Conservation (phyloP, 2,329 filamentous ascomycete genomes). For the Paecilomyces dactylethromorphus region DNA sequence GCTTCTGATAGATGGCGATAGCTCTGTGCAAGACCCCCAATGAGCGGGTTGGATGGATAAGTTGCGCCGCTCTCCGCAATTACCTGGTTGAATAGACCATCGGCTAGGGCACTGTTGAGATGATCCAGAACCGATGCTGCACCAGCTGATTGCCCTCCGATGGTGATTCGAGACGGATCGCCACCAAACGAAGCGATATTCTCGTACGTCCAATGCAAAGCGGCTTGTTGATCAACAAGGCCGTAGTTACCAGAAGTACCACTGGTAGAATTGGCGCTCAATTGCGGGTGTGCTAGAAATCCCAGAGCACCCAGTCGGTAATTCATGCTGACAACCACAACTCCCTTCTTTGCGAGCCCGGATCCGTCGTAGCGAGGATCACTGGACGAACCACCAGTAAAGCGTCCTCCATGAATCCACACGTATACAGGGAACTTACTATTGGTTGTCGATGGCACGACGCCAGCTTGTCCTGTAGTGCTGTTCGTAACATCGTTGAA, state of each 20-base stretch:
- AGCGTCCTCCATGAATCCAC: constrained; percentile 1
- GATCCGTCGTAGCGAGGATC: background rate
- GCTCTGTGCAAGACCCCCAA: constrained; percentile 17
- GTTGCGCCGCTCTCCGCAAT: constrained; percentile 28
- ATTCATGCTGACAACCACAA: constrained; percentile 15
- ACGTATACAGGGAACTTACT: background rate
- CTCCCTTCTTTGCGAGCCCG: constrained; percentile 2
- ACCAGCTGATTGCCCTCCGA: constrained; percentile 23
- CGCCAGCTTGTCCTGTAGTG: constrained; percentile 1
- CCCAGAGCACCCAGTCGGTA: constrained; percentile 21
- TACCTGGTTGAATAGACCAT: constrained; percentile 17
- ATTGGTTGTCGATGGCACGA: background rate
- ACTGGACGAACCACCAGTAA: background rate
- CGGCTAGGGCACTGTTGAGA: constrained; percentile 17
- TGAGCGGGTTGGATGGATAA: constrained; percentile 21
- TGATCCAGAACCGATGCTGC: constrained; percentile 19
- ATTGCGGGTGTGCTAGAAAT: constrained; percentile 18
- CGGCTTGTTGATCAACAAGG: constrained; percentile 17
- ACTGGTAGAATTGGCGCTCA: constrained; percentile 13
- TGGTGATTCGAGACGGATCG: constrained; percentile 14
- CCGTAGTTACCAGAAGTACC: constrained; percentile 22
- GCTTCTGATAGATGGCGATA: constrained; percentile 17
- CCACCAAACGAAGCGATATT: constrained; percentile 17
- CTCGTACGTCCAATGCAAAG: constrained; percentile 14
- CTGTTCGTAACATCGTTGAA: background rate